phyloP scores from a whole-genome alignment of 2,329 filamentous ascomycete species.

The Pseudogymnoascus sp. region DNA sequence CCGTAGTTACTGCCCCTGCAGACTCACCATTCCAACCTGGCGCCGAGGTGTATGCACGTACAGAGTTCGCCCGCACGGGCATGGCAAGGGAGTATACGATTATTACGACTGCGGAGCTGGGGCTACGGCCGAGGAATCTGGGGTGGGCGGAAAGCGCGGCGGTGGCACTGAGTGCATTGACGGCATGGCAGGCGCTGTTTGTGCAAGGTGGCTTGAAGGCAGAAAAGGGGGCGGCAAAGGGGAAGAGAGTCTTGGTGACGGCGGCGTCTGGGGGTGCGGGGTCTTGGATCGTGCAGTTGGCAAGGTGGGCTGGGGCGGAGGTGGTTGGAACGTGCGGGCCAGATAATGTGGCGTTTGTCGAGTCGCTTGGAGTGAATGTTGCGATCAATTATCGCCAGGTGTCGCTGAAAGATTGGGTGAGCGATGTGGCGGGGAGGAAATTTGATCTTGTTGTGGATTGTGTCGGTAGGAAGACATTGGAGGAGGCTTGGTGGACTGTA shows the following conservation, averaged over 20 bases:
- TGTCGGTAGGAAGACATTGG: slow-evolving; percentile 34
- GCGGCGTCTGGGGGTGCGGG: slow-evolving; percentile 40
- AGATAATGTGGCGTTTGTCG: slow-evolving; percentile 34
- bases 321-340: slow-evolving; percentile 35
- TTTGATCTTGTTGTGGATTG: slow-evolving; percentile 40
- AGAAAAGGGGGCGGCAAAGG: slow-evolving; percentile 18
- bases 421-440: slow-evolving; percentile 21
- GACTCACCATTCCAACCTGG: slow-evolving; percentile 33
- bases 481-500: slow-evolving; percentile 37
- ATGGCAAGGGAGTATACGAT: slow-evolving; percentile 33
- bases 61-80: slow-evolving; percentile 31
- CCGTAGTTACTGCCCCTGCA: slow-evolving; percentile 30
- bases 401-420: slow-evolving; percentile 29
- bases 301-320: slow-evolving; percentile 30
- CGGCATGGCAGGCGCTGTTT: slow-evolving; percentile 39
- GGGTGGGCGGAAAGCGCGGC: slow-evolving; percentile 32
- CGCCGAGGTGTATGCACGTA: slow-evolving; percentile 34
- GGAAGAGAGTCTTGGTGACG: slow-evolving; percentile 37
- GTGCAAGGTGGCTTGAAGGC: slow-evolving; percentile 28
- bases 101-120: slow-evolving; percentile 31
- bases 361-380: slow-evolving; percentile 33
- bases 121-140: slow-evolving; percentile 29
- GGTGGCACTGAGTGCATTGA: slow-evolving; percentile 35
- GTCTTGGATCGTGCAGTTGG: slow-evolving; percentile 37
- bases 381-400: slow-evolving; percentile 35